Evolutionary conservation across 179 eudicot species (phyloP), one percentile per base, ranked within the genome.

Genomic region (Silene vulgaris): DNA sequence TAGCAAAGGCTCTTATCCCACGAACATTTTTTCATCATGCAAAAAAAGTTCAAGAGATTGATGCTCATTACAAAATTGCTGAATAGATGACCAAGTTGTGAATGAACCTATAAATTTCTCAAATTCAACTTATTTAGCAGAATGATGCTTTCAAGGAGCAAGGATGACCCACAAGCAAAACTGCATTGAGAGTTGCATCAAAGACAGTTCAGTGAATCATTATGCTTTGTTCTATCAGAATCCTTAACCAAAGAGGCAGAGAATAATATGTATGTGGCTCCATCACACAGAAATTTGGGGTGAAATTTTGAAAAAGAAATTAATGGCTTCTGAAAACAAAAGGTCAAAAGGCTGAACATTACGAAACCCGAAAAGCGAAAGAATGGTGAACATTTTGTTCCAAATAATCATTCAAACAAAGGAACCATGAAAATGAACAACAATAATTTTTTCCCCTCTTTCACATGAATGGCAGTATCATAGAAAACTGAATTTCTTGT

Each of bases 1-100:
- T 61, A 61, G 65, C 65, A 21, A 61, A 61, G 65, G 30, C 65
- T 61, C 65, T 23, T 61, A 61, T 61, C 14, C 19, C 60, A 56
- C 60, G 12, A 4, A 16, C 16, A 13, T 54, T 54, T 54, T 56
- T 56, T 5, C 60, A 16, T 4, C 60, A 56, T 56, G 60, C 60
- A 56, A 56, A 56, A 40, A 5, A 11, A 56, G 20, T n/a, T 4
- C 8, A 56, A 56, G 60, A 56, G 7, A 56, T n/a, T 56, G 19
- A n/a, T 1, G 20, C 60, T 9, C 60, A 2, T n/a, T 56, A 56
- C 19, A 56, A 56, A 56, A 56, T 56, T 16, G 60, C 60, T 56
- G 60, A 56, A 56, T 2, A 16, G 19, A 56, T 56, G 60, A 56
- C 60, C 60, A 56, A 14, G 60, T n/a, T 56, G 60, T 56, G 60